Percentiles rank a stretch among this genome's conserved stretches.
Evolutionary conservation across 2,329 filamentous ascomycete genomes (phyloP).

Genomic region (Penicillium sp.): DNA sequence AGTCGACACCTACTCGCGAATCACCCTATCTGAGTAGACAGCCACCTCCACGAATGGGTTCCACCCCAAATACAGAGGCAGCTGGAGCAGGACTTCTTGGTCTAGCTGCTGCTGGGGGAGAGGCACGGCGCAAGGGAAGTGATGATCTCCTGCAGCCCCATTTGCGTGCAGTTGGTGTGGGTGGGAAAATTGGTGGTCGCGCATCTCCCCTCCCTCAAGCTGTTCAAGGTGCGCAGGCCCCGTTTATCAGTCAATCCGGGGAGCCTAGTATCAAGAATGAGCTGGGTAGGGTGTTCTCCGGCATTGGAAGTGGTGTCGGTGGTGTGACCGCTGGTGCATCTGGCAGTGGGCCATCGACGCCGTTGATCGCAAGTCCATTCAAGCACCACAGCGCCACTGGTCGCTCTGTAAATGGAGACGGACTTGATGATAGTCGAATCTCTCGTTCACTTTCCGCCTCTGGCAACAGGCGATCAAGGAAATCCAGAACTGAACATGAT

Average conservation of each 20-base stretch:
- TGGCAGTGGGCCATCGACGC: constrained; percentile 56
- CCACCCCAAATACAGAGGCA: constrained; percentile 26
- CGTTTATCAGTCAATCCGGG: constrained; percentile 72
- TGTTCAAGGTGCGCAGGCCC: constrained; percentile 85
- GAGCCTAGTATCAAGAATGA: constrained; percentile 93
- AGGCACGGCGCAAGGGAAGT: constrained; percentile 47
- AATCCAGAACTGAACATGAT: constrained; percentile 76
- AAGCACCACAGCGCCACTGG: constrained; percentile 50
- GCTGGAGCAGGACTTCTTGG: constrained; percentile 29
- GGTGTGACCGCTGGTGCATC: constrained; percentile 51
- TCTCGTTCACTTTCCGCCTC: constrained; percentile 49
- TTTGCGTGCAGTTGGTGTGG: constrained; percentile 69
- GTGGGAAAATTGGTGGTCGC: constrained; percentile 78
- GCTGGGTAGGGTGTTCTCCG: constrained; percentile 91
- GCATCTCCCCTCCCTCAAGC: constrained; percentile 89
- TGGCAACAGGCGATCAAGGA: constrained; percentile 59
- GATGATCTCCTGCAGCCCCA: constrained; percentile 63
- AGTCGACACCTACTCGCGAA: constrained; percentile 36
- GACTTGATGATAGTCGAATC: constrained; percentile 37
- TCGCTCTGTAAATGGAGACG: constrained; percentile 44
- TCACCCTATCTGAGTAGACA: constrained; percentile 35
- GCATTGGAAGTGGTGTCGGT: constrained; percentile 73
- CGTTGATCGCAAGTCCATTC: constrained; percentile 54
- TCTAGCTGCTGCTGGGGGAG: constrained; percentile 33
- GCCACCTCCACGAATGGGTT: constrained; percentile 34